Evolutionary conservation across 2,329 filamentous ascomycete genomes (phyloP).

Genomic region (Mycosphaerelloides madeirae): DNA sequence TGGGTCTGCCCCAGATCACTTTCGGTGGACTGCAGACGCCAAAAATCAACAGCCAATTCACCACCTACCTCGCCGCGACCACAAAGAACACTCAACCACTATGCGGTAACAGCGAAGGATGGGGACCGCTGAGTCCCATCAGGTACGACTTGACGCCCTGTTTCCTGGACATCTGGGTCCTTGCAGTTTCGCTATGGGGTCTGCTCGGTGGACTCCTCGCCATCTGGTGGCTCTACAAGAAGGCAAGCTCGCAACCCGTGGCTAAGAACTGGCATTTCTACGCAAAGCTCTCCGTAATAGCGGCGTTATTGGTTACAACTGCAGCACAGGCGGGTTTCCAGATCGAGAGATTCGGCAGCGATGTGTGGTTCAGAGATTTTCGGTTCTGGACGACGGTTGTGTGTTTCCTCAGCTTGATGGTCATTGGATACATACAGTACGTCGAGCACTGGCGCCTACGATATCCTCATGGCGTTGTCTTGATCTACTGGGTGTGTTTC

Average conservation of each 20-base stretch:
- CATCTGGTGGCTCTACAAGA: conserved; percentile 72
- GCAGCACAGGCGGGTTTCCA: conserved; percentile 71
- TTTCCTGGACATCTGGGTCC: conserved; percentile 89
- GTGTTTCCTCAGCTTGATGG: conserved; percentile 65
- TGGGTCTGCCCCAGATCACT: conserved; percentile 14
- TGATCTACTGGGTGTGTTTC: conserved; percentile 90
- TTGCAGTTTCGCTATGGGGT: conserved; percentile 69
- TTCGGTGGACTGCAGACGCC: conserved; percentile 4
- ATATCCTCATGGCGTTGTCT: conserved; percentile 78
- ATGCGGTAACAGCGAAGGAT: conserved; percentile 86
- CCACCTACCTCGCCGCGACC: conserved; percentile 29
- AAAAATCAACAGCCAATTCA: conserved; percentile 12
- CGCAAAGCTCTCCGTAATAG: conserved; percentile 72
- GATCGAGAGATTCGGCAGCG: conserved; percentile 60
- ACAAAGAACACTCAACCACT: conserved; percentile 55
- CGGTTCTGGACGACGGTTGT: conserved; percentile 75
- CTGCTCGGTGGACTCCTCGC: conserved; percentile 72
- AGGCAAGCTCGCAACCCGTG: conserved; percentile 61
- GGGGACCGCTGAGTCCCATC: conserved; percentile 83
- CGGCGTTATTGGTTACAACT: conserved; percentile 62
- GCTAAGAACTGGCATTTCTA: conserved; percentile 90
- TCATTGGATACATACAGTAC: conserved; percentile 79
- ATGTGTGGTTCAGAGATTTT: conserved; percentile 73
- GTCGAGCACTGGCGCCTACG: conserved; percentile 77
- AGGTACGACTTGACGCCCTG: conserved; percentile 96